Evolutionary conservation across 306 rosid genomes (phyloP).

Genomic region (barrel medic (Medicago truncatula)): DNA sequence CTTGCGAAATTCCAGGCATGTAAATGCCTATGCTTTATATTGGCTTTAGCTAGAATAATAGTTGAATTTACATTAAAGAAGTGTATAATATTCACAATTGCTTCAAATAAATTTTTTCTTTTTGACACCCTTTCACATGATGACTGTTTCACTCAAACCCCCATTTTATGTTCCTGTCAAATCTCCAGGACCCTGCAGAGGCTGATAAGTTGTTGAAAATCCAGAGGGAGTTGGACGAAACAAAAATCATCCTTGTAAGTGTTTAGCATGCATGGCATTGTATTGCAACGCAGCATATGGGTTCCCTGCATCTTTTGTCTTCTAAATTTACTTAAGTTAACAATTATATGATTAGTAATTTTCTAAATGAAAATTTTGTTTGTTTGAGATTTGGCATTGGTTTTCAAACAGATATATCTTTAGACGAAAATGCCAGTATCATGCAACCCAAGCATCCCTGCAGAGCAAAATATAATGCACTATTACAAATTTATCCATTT

Average conservation of each 20-base stretch:
- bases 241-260: conserved; percentile 96
- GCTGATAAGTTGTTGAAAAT: conserved; percentile 96
- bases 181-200: conserved; percentile 89
- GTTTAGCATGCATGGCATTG: conserved; percentile 3
- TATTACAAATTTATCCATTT: conserved; percentile 17
- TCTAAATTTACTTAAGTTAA: background rate
- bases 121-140: conserved; percentile 5
- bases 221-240: conserved; percentile 97
- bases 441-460: conserved; percentile 5
- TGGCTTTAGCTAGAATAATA: conserved; percentile 22
- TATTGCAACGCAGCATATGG: conserved; percentile 19
- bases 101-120: background rate
- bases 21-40: conserved; percentile 23
- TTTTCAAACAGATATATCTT: conserved; percentile 12
- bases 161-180: conserved; percentile 24
- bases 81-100: background rate
- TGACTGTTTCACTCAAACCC: conserved; percentile 5
- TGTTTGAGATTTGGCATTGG: conserved; percentile 16
- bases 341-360: conserved; percentile 19
- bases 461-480: conserved; percentile 7
- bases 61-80: conserved; percentile 10
- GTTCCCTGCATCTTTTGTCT: conserved; percentile 21
- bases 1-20: conserved; percentile 79
- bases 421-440: conserved; percentile 8
- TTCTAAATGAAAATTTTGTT: conserved; percentile 4